Evolutionary conservation across 768 basidiomycete species (phyloP).

Genomic region (Suillus tomentosus): DNA sequence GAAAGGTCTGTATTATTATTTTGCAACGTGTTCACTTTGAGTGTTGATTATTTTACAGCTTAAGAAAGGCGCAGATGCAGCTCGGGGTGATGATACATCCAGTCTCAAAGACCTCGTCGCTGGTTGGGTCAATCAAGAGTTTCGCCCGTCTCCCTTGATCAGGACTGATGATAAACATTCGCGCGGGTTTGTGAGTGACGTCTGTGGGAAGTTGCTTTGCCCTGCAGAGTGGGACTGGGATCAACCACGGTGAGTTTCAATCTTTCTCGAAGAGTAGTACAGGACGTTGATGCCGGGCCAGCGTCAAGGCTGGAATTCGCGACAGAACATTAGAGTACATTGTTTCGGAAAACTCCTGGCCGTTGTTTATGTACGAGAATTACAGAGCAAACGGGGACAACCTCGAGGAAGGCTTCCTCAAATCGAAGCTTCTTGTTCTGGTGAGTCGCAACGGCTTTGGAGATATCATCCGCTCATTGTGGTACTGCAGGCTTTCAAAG

Average conservation of each 20-base stretch:
- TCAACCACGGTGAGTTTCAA: background rate
- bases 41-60: background rate
- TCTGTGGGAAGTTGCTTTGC: conserved; percentile 1
- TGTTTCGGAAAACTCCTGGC: conserved; percentile 20
- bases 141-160: background rate
- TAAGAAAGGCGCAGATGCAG: background rate
- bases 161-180: background rate
- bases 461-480: background rate
- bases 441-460: background rate
- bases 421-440: background rate
- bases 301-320: conserved; percentile 7
- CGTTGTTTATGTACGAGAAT: background rate
- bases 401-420: background rate
- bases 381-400: background rate
- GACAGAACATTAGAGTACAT: conserved; percentile 10
- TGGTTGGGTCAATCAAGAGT: background rate
- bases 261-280: no score
- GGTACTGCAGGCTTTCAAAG: conserved; percentile 14
- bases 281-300: background rate
- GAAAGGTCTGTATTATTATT: background rate
- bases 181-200: background rate
- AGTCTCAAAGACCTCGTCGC: background rate
- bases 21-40: background rate
- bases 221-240: background rate
- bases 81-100: background rate